phyloP scores from a whole-genome alignment of 2,329 filamentous ascomycete species.

The Byssochlamys sp. region DNA sequence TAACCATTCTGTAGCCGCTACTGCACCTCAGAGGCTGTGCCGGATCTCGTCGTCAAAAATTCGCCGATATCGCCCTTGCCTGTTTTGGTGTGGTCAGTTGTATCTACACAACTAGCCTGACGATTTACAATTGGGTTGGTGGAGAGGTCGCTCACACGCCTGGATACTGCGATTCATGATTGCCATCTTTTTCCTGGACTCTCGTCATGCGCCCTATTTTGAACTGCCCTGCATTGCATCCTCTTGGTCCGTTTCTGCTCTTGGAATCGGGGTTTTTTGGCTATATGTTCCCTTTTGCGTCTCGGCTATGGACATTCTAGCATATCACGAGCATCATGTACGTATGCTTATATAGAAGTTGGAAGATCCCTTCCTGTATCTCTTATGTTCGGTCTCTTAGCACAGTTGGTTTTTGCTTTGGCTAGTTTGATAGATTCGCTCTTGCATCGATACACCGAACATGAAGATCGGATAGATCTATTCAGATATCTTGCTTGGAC shows the following conservation, averaged over 20 bases:
- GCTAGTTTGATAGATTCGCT: background rate
- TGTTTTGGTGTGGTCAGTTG: constrained; percentile 78
- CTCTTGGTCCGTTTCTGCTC: background rate
- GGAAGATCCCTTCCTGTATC: background rate
- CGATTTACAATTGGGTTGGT: constrained; percentile 73
- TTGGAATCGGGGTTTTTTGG: background rate
- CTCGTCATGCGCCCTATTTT: background rate
- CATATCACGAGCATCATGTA: background rate
- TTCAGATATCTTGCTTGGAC: background rate
- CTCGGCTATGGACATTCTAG: background rate
- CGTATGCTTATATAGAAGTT: background rate
- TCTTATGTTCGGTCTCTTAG: background rate
- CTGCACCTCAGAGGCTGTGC: constrained; percentile 79
- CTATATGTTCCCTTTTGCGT: background rate
- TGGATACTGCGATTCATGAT: constrained; percentile 52
- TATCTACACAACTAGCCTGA: constrained; percentile 82
- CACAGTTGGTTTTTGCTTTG: background rate
- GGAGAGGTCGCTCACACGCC: constrained; percentile 45
- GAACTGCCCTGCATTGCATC: background rate
- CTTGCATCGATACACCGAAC: background rate
- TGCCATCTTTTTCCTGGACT: background rate
- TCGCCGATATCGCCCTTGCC: constrained; percentile 65
- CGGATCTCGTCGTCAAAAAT: constrained; percentile 55
- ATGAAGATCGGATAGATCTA: background rate
- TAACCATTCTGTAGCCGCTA: constrained; percentile 56